Percentiles rank a stretch among this genome's conserved stretches.
Evolutionary conservation across 1,284 basidiomycete species (phyloP).

Genomic region (Malassezia sp.): DNA sequence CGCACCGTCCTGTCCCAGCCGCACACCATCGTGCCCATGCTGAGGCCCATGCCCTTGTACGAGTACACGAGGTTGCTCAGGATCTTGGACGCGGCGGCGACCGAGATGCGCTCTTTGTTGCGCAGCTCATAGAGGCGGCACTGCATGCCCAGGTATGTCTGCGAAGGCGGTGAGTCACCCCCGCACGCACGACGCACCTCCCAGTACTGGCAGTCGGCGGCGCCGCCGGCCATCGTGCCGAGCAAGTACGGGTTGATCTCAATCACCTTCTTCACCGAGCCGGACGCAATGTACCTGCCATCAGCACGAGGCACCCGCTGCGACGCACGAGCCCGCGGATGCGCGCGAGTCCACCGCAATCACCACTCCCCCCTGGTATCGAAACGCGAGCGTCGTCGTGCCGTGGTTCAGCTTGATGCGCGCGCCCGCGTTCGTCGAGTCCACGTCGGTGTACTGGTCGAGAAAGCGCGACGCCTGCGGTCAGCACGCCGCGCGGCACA

Average conservation of each 20-base stretch:
- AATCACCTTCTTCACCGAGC: constrained; percentile 58
- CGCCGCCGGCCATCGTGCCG: constrained; percentile 98
- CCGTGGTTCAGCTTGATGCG: constrained; percentile 95
- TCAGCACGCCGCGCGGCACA: background rate
- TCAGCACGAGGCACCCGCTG: no score
- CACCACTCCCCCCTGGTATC: constrained; percentile 90
- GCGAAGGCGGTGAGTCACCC: no score
- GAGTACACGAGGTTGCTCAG: constrained; percentile 92
- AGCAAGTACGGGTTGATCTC: constrained; percentile 98
- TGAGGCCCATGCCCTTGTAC: constrained; percentile 98
- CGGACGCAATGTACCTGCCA: constrained; percentile 81
- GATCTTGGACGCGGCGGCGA: constrained; percentile 95
- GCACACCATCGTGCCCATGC: constrained; percentile 99
- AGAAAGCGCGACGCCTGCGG: constrained; percentile 38
- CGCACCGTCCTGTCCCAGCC: constrained; percentile 95
- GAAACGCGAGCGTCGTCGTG: constrained; percentile 94
- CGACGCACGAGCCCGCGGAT: constrained; percentile 85
- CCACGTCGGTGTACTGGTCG: constrained; percentile 43
- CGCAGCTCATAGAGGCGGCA: constrained; percentile 93
- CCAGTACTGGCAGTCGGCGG: constrained; percentile 50
- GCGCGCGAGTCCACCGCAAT: constrained; percentile 96
- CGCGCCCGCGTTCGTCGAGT: constrained; percentile 43
- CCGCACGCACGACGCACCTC: no score
- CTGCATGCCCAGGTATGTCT: constrained; percentile 96
- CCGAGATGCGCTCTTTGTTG: constrained; percentile 93